Conservation (phyloP, 164 flowering plant species). For the Macadamia tetraphylla region DNA sequence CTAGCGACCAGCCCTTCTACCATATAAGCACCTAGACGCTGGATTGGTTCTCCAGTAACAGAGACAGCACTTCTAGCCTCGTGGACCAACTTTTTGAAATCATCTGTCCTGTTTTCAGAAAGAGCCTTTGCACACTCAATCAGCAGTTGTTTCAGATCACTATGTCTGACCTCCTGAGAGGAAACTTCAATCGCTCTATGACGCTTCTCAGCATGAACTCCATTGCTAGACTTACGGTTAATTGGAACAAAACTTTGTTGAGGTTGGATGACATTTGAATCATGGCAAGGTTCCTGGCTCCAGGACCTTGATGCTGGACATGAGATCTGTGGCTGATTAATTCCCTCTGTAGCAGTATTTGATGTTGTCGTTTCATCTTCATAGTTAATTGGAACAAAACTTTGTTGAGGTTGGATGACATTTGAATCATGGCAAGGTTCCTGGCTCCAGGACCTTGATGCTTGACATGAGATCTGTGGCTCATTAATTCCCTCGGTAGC, state of each 20-base stretch:
- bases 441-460: slow-evolving; percentile 28
- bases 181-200: slow-evolving; percentile 26
- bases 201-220: slow-evolving; percentile 33
- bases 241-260: slow-evolving; percentile 19
- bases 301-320: slow-evolving; percentile 30
- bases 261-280: slow-evolving; percentile 21
- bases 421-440: slow-evolving; percentile 19
- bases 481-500: slow-evolving; percentile 23
- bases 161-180: slow-evolving; percentile 24
- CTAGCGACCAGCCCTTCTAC: slow-evolving; percentile 40
- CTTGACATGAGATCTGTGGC: slow-evolving; percentile 27
- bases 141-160: slow-evolving; percentile 46
- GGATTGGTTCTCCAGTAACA: slow-evolving; percentile 31
- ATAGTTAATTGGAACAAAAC: slow-evolving; percentile 22
- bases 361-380: slow-evolving; percentile 28
- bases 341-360: slow-evolving; percentile 25
- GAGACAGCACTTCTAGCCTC: slow-evolving; percentile 44
- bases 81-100: slow-evolving; percentile 41
- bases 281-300: slow-evolving; percentile 24
- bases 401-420: slow-evolving; percentile 26
- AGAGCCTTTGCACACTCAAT: slow-evolving; percentile 68
- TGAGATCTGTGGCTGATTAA: slow-evolving; percentile 19
- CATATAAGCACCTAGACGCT: slow-evolving; percentile 42
- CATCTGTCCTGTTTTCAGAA: slow-evolving; percentile 41
- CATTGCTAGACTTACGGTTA: slow-evolving; percentile 12